These are phyloP conservation scores for Boletus huronensis DNA, from an alignment of 768 basidiomycete genomes.

Conservation along the genomic window DNA sequence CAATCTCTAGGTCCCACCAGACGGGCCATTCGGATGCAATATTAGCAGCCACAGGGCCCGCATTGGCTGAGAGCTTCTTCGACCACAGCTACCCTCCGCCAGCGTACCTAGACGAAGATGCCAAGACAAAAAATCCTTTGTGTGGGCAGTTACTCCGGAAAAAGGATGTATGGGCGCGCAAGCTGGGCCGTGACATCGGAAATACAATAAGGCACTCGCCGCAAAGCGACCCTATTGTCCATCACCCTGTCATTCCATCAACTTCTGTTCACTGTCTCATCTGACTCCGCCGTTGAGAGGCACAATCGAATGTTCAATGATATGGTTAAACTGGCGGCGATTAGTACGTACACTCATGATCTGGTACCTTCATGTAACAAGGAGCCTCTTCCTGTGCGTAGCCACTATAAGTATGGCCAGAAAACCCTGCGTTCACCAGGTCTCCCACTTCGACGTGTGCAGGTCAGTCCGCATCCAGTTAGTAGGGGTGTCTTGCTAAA, in stretches of 20 bases:
- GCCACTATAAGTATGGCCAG: constrained; percentile 2
- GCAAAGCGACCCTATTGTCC: not conserved
- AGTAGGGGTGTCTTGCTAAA: not conserved
- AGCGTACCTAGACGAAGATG: not conserved
- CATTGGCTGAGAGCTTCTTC: not conserved
- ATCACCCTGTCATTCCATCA: not conserved
- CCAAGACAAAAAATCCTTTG: not conserved
- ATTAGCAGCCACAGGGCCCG: not conserved
- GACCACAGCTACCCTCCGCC: not conserved
- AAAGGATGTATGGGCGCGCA: not conserved
- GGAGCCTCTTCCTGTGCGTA: not conserved
- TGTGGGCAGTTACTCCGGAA: not conserved
- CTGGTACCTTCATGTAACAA: not conserved
- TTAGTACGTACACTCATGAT: not conserved
- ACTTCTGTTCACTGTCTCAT: not conserved
- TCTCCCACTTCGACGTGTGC: not conserved
- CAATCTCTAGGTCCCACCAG: not conserved
- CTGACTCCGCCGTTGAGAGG: not conserved
- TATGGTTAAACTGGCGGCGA: not conserved
- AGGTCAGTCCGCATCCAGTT: constrained; percentile 5
- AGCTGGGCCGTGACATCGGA: not conserved
- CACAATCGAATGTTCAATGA: not conserved
- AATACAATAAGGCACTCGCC: not conserved
- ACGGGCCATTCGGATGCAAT: not conserved
- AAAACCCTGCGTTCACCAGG: too few species aligned